phyloP scores from a whole-genome alignment of 2,329 filamentous ascomycete species.

The Colletotrichum sp. region DNA sequence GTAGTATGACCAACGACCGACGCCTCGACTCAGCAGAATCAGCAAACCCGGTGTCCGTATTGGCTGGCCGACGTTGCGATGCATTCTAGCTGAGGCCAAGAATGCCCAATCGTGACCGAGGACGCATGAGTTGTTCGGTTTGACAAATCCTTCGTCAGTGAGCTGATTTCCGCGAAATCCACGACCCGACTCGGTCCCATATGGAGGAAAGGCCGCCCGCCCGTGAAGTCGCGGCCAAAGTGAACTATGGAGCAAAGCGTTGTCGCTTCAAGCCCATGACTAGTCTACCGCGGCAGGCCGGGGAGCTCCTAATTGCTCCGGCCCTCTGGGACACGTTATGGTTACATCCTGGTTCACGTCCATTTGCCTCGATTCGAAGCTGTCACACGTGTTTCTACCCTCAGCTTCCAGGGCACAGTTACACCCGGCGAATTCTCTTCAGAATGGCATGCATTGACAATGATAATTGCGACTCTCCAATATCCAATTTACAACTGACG shows the following conservation, averaged over 20 bases:
- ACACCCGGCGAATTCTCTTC: not conserved
- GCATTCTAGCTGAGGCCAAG: conserved; percentile 1
- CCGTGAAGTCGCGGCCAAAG: not conserved
- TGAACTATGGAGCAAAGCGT: not conserved
- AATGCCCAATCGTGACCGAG: not conserved
- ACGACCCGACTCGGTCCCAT: not conserved
- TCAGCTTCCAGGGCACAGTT: not conserved
- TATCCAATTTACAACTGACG: not conserved
- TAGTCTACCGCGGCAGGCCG: not conserved
- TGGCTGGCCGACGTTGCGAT: not conserved
- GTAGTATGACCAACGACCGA: not conserved
- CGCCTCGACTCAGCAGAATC: not conserved
- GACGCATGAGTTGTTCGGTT: not conserved
- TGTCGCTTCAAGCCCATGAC: not conserved
- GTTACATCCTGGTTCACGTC: not conserved
- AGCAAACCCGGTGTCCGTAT: not conserved
- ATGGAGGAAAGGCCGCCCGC: not conserved
- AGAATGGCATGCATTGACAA: not conserved
- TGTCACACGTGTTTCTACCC: not conserved
- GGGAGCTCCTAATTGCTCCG: not conserved
- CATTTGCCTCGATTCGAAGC: not conserved
- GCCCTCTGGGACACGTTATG: not conserved
- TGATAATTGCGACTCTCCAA: not conserved
- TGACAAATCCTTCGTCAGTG: not conserved
- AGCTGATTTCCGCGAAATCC: not conserved